Percentiles rank a stretch among this genome's conserved stretches.
These are phyloP conservation scores for Aspergillus coremiiformis DNA, from an alignment of 495 filamentous ascomycete species.

Conservation along the genomic window DNA sequence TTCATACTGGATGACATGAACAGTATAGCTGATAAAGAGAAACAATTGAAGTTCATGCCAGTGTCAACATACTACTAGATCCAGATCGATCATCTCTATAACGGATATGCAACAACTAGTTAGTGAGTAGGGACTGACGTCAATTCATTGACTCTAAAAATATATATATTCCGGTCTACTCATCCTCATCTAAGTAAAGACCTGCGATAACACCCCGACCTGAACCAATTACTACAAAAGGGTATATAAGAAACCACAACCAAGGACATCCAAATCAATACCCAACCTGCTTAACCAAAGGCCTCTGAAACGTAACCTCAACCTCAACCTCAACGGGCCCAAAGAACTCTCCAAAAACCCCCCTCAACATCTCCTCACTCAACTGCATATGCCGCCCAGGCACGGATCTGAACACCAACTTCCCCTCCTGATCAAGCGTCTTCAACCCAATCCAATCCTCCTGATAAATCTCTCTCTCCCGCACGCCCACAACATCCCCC, in stretches of 20 bases:
- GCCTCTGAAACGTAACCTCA: not conserved
- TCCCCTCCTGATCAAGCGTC: conserved; percentile 69
- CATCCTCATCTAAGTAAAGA: no score
- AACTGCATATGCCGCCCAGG: conserved; percentile 83
- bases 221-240: not conserved
- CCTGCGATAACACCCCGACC: no score
- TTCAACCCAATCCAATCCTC: conserved; percentile 94
- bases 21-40: no score
- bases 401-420: conserved; percentile 60
- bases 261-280: not conserved
- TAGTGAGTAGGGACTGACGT: no score
- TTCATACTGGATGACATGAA: no score
- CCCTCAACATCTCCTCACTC: conserved; percentile 54
- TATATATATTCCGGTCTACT: no score
- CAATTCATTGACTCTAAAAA: no score
- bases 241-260: not conserved
- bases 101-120: no score
- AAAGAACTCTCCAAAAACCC: conserved; percentile 68
- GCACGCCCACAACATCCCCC: conserved; percentile 55
- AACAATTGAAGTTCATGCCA: no score
- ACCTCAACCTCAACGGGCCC: conserved; percentile 26
- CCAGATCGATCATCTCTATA: no score
- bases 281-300: not conserved
- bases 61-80: no score
- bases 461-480: conserved; percentile 67